Conservation (phyloP, 768 basidiomycete genomes). For the Termitomyces heimii region DNA sequence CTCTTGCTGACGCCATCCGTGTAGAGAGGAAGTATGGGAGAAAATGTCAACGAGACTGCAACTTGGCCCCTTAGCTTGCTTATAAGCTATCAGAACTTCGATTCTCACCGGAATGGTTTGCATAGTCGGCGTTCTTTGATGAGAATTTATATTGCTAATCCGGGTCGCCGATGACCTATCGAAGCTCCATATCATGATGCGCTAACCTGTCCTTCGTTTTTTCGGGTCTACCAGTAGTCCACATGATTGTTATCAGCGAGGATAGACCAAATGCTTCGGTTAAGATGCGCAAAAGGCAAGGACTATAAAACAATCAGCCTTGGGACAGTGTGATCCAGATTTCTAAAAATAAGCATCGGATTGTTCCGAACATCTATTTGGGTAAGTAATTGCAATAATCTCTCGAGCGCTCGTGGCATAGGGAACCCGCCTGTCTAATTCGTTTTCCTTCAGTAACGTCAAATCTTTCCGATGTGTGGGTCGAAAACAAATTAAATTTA, state of each 20-base stretch:
- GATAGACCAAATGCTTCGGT: background rate
- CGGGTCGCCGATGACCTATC: background rate
- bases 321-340: no score
- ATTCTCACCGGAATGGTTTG: background rate
- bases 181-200: background rate
- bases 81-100: background rate
- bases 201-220: background rate
- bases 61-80: background rate
- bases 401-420: no score
- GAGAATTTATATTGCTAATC: background rate
- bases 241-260: background rate
- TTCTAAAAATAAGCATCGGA: background rate
- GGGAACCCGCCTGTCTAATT: no score
- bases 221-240: background rate
- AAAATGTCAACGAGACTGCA: background rate
- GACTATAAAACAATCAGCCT: background rate
- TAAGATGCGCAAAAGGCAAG: background rate
- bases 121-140: background rate
- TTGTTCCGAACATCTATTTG: background rate
- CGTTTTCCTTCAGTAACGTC: no score
- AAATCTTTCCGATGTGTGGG: no score
- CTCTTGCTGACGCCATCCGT: constrained; percentile 7
- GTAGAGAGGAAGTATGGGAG: background rate
- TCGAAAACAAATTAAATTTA: background rate
- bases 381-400: no score